Conservation (phyloP, 106 monocot genomes). For the Agapanthus africanus region DNA sequence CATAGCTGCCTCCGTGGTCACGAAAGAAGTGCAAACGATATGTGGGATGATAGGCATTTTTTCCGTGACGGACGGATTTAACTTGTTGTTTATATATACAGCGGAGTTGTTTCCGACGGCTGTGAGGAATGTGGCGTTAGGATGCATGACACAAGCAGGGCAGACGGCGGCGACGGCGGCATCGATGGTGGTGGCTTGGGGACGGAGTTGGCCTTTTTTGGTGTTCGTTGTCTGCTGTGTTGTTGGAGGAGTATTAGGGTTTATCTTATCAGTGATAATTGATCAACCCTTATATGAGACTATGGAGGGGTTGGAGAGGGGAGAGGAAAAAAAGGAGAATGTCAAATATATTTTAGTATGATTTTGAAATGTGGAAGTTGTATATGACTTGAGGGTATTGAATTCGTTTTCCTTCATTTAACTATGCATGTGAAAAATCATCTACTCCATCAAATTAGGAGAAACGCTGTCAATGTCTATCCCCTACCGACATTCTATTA, state of each 20-base stretch:
- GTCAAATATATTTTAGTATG: no score
- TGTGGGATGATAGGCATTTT: constrained; percentile 75
- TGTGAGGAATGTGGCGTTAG: constrained; percentile 74
- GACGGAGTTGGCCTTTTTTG: constrained; percentile 27
- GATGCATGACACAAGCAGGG: constrained; percentile 54
- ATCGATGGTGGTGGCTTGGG: constrained; percentile 71
- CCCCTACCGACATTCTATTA: no score
- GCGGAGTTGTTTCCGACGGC: constrained; percentile 81
- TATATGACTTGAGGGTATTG: no score
- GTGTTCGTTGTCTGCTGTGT: constrained; percentile 44
- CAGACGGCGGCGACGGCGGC: constrained; percentile 70
- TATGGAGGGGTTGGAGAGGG: constrained; percentile 46
- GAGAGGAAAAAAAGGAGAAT: no score
- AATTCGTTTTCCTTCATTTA: no score
- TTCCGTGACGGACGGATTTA: constrained; percentile 70
- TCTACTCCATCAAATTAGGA: no score
- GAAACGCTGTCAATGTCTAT: no score
- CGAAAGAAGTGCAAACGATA: constrained; percentile 22
- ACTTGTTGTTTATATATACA: constrained; percentile 66
- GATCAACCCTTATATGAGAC: constrained; percentile 57
- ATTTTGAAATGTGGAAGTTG: no score
- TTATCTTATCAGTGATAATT: constrained; percentile 49
- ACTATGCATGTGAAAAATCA: no score
- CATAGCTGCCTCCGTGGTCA: background rate
- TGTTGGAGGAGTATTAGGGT: constrained; percentile 28